Evolutionary conservation across 768 basidiomycete genomes (phyloP), one percentile per base, ranked within the genome.

Genomic region (Mycena vulgaris): DNA sequence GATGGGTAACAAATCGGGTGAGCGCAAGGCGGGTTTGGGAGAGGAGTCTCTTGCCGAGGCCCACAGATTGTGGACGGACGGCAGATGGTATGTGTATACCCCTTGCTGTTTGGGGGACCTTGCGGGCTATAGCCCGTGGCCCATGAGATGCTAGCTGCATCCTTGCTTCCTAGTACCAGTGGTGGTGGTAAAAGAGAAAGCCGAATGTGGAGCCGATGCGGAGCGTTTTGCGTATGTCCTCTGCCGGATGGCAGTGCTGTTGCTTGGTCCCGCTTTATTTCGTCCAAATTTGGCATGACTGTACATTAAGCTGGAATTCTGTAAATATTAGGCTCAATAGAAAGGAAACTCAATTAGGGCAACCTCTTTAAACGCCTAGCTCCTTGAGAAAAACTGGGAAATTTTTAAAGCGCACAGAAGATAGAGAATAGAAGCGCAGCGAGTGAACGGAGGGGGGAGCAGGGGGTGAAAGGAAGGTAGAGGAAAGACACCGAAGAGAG

Each of bases 11-110:
- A 68, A 93, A 84, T 39, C 83, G 85, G 52, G 88, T 81, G 53
- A 93, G 73, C 39, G 92, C 66, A n/a, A 84, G 85, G 65, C 85
- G 88, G 19, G 92, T 86, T 47, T 87, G 83, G 21, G 83, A 82
- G 65, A 92, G 80, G 51, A 92, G 72, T 63, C 82, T 84, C 72
- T 89, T 85, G 1, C 83, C 68, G 11, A 83, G 77, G 33, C 80
- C 77, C 21, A 72, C 74, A 42, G 74, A 69, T 16, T 78, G 77
- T 21, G 82, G 77, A 47, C 83, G 81, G n/a, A 81, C 63, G 69
- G 76, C 82, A 25, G 86, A 80, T 10, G 82, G 81, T 8, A 85
- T 80, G 76, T 90, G 87, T 52, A 90, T 78, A 37, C 83, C 80
- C 60, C 89, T 84, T 35, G 83, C 74, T 30, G 79, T 67, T 51